Percentiles rank a stretch among this genome's conserved stretches.
Conservation (phyloP, 768 basidiomycete genomes). For the Mycena rebaudengoi region DNA sequence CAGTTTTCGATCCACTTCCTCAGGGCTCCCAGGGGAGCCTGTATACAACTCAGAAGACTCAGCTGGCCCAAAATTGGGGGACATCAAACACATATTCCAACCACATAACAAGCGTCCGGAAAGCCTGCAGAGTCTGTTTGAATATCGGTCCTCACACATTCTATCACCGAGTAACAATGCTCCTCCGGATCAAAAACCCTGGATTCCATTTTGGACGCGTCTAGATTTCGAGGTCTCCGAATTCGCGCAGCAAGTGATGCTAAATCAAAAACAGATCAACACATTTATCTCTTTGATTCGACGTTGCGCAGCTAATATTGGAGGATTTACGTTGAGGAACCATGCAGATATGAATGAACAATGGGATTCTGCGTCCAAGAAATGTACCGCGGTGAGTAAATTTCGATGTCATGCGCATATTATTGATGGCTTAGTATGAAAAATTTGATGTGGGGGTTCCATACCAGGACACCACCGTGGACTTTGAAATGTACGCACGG, state of each 20-base stretch:
- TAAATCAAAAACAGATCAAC: not conserved
- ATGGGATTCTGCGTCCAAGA: not conserved
- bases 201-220: not conserved
- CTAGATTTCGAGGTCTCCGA: not conserved
- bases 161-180: not conserved
- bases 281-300: not conserved
- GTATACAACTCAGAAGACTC: no score
- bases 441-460: no score
- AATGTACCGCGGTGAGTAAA: not conserved
- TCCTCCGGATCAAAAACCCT: not conserved
- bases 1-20: no score
- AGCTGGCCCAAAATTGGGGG: not conserved
- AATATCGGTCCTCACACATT: not conserved
- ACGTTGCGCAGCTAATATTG: not conserved
- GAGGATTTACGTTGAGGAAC: not conserved
- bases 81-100: not conserved
- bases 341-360: not conserved
- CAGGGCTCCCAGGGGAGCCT: no score
- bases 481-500: no score
- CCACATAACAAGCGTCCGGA: not conserved
- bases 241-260: not conserved
- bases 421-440: no score
- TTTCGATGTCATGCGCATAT: no score
- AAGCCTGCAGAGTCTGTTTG: not conserved
- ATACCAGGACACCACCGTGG: no score